Evolutionary conservation across 1,284 basidiomycete genomes (phyloP).

Genomic region (Cutaneotrichosporon sp.): DNA sequence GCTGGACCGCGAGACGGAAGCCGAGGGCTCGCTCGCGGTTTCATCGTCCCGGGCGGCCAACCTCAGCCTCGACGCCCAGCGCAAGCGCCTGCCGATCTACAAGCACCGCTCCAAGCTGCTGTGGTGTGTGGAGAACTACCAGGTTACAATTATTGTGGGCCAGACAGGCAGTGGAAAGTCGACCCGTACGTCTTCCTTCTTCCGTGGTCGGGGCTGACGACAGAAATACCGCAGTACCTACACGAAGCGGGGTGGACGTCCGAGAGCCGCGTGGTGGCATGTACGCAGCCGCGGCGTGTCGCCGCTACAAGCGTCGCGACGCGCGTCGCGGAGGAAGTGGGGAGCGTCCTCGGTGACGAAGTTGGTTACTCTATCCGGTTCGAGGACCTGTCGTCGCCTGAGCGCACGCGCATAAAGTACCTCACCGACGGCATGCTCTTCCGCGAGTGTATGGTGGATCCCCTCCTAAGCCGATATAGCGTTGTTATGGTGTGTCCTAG

Average conservation of each 20-base stretch:
- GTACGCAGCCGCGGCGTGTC: constrained; percentile 92
- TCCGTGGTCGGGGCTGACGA: constrained; percentile 5
- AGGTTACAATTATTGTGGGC: constrained; percentile 78
- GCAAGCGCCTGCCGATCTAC: constrained; percentile 77
- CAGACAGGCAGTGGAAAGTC: constrained; percentile 98
- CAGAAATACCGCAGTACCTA: constrained; percentile 91
- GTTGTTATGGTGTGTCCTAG: constrained; percentile 74
- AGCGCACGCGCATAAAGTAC: constrained; percentile 85
- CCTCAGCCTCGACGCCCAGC: constrained; percentile 63
- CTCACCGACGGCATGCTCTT: constrained; percentile 98
- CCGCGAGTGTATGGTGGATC: constrained; percentile 85
- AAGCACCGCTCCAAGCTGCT: constrained; percentile 80
- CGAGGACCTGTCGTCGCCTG: constrained; percentile 79
- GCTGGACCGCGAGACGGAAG: constrained; percentile 73
- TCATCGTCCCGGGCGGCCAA: constrained; percentile 53
- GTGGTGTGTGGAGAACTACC: constrained; percentile 75
- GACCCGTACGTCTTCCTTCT: constrained; percentile 60
- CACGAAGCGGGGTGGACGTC: constrained; percentile 83
- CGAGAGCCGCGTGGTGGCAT: constrained; percentile 70
- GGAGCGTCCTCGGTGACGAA: constrained; percentile 81
- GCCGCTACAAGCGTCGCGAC: constrained; percentile 90
- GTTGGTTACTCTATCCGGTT: constrained; percentile 97
- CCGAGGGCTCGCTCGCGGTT: constrained; percentile 63
- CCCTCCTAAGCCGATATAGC: constrained; percentile 80
- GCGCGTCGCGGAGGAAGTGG: constrained; percentile 84